Evolutionary conservation across 345 rosid species (phyloP).

Genomic region (Syzygium aqueum): DNA sequence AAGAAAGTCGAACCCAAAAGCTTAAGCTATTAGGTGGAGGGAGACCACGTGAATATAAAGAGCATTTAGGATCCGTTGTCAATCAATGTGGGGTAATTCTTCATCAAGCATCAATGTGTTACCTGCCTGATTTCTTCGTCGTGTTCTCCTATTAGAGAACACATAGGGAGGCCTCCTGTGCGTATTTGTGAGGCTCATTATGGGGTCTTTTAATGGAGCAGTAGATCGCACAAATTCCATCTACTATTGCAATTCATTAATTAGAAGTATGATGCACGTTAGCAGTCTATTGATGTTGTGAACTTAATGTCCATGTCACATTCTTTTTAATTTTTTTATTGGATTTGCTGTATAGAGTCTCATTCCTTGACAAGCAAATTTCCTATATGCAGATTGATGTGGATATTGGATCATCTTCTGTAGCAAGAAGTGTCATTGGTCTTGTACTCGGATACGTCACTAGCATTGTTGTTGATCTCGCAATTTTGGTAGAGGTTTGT

Average conservation of each 20-base stretch:
- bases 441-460: constrained; percentile 94
- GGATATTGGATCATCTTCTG: constrained; percentile 98
- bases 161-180: neutral
- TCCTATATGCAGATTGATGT: constrained; percentile 76
- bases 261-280: neutral
- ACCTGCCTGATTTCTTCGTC: neutral
- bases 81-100: too few species aligned
- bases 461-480: constrained; percentile 93
- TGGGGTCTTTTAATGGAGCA: neutral
- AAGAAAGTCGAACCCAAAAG: too few species aligned
- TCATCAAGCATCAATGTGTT: neutral
- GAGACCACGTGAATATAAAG: too few species aligned
- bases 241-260: neutral
- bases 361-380: neutral
- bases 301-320: neutral
- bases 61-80: too few species aligned
- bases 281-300: neutral
- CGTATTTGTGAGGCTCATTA: neutral
- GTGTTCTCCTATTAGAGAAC: neutral
- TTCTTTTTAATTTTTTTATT: neutral
- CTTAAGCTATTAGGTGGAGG: too few species aligned
- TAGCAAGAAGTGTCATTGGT: constrained; percentile 88
- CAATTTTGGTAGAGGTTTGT: constrained; percentile 85
- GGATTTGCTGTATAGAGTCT: neutral
- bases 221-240: neutral